Conservation (phyloP, 148 eudicot genomes). For the Mesembryanthemum crystallinum region DNA sequence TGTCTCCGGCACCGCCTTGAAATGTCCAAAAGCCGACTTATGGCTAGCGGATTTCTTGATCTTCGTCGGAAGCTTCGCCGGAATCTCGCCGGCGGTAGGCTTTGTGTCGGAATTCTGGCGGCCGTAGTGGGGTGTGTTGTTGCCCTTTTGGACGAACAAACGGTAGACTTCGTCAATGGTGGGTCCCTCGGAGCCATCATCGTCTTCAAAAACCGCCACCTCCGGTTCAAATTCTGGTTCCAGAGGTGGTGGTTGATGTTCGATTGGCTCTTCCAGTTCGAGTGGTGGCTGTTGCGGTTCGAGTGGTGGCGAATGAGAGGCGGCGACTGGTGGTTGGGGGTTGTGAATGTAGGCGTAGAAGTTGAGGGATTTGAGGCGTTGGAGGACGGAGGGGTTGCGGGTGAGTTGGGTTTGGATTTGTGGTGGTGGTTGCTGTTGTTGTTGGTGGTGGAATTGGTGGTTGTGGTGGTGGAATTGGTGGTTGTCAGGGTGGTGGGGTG, state of each 20-base stretch:
- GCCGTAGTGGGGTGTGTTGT: conserved; percentile 14
- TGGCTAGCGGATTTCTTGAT: conserved; percentile 70
- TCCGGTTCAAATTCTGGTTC: neutral
- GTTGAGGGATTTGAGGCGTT: conserved; percentile 64
- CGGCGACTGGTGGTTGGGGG: conserved; percentile 10
- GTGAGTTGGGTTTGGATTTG: conserved; percentile 14
- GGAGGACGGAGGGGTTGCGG: conserved; percentile 59
- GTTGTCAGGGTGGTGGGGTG: neutral
- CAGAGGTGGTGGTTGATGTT: conserved; percentile 1
- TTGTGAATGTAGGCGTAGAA: conserved; percentile 37
- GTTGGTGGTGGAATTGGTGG: neutral
- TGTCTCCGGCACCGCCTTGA: neutral
- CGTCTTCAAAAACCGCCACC: no score
- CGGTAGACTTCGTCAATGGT: conserved; percentile 68
- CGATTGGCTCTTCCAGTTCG: no score
- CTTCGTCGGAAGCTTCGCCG: conserved; percentile 45
- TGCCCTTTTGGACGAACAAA: conserved; percentile 15
- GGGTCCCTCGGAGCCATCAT: no score
- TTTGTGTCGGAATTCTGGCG: conserved; percentile 60
- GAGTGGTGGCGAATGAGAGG: conserved; percentile 1
- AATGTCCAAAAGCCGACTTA: conserved; percentile 29
- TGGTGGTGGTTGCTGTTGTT: conserved; percentile 19
- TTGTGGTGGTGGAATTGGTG: conserved; percentile 5
- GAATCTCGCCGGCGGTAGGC: conserved; percentile 45
- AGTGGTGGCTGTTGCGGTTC: conserved; percentile 11